A percentile compares a stretch with the other conserved stretches of the same genome.
Conservation (phyloP, 768 basidiomycete species). For the Lactarius sanguifluus region DNA sequence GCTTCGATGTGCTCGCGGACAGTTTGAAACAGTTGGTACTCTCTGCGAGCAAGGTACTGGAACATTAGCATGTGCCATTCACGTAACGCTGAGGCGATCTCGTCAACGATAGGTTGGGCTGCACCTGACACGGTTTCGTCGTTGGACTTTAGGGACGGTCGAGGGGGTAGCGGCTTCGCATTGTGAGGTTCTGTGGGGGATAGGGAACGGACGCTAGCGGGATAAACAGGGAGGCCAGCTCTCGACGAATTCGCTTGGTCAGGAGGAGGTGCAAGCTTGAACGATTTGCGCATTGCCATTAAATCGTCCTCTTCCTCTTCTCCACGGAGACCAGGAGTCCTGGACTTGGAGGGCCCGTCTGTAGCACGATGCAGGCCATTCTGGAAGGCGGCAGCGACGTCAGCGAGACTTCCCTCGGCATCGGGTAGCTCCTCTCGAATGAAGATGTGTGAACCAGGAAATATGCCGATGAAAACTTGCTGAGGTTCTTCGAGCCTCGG, state of each 20-base stretch:
- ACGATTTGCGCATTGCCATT: constrained; percentile 51
- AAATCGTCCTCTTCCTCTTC: constrained; percentile 68
- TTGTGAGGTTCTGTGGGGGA: constrained; percentile 67
- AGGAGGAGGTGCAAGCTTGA: constrained; percentile 70
- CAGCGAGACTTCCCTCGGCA: constrained; percentile 81
- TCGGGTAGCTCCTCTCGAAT: constrained; percentile 84
- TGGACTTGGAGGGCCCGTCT: constrained; percentile 45
- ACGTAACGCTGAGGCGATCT: constrained; percentile 92
- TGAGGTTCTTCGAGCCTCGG: constrained; percentile 74
- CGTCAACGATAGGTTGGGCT: constrained; percentile 89
- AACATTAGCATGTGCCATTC: constrained; percentile 96
- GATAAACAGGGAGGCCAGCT: constrained; percentile 69
- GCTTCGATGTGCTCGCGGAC: constrained; percentile 90
- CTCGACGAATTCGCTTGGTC: constrained; percentile 74
- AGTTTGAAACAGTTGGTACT: constrained; percentile 84
- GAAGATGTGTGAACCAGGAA: constrained; percentile 86
- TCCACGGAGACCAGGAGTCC: constrained; percentile 52
- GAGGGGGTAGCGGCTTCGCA: constrained; percentile 76
- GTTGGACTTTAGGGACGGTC: constrained; percentile 92
- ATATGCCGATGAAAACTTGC: constrained; percentile 92
- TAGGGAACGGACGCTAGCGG: constrained; percentile 62
- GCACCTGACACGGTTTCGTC: constrained; percentile 88
- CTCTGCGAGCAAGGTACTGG: constrained; percentile 82
- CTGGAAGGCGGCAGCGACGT: constrained; percentile 59
- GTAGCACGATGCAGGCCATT: constrained; percentile 40